A percentile compares a stretch with the other conserved stretches of the same genome.
Evolutionary conservation across 164 flowering plant genomes (phyloP).

Genomic region (Liquidambar formosana): DNA sequence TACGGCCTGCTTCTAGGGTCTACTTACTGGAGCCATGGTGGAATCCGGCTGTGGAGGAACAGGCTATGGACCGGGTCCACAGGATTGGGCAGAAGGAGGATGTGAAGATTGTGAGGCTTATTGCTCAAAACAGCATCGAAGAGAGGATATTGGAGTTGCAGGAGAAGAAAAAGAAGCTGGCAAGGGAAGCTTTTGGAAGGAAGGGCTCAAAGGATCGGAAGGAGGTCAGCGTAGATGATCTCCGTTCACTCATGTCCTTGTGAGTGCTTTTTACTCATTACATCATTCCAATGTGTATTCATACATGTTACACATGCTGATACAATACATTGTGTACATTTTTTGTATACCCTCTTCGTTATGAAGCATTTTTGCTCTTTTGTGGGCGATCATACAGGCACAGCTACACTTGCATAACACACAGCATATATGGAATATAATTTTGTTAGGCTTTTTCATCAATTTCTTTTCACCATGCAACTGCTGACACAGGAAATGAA

Average conservation of each 20-base stretch:
- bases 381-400: no score
- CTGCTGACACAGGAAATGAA: no score
- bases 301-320: no score
- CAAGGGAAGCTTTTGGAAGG: conserved; percentile 61
- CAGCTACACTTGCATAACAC: no score
- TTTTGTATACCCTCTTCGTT: no score
- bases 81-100: conserved; percentile 83
- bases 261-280: conserved; percentile 26
- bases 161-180: conserved; percentile 69
- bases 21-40: conserved; percentile 95
- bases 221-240: conserved; percentile 55
- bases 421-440: no score
- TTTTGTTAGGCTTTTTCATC: no score
- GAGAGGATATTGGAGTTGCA: conserved; percentile 82
- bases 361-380: no score
- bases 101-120: conserved; percentile 75
- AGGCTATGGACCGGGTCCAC: conserved; percentile 94
- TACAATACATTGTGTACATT: no score
- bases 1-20: conserved; percentile 77
- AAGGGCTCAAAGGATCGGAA: conserved; percentile 38
- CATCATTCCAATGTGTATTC: no score
- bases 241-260: conserved; percentile 60
- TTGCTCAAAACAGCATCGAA: conserved; percentile 72
- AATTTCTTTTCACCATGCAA: no score
- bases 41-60: conserved; percentile 97